Percentiles rank a stretch among this genome's conserved stretches.
These are phyloP conservation scores for Graphiopsis chlorocephala DNA, from an alignment of 2,329 filamentous ascomycete species.

Conservation along the genomic window DNA sequence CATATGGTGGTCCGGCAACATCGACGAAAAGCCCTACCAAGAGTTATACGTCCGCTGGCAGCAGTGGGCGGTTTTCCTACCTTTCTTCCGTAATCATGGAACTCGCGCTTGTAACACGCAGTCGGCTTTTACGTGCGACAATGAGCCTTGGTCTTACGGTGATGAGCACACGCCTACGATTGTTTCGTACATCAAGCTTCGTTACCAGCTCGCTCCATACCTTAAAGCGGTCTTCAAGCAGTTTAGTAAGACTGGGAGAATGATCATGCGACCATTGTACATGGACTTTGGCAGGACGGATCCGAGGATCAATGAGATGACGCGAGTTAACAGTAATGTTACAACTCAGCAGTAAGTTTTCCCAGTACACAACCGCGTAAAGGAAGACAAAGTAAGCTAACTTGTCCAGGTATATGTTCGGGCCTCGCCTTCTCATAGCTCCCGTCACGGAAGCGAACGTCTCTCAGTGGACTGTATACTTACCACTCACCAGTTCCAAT, in stretches of 20 bases:
- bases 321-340: slow-evolving; percentile 32
- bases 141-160: slow-evolving; percentile 36
- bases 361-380: not conserved
- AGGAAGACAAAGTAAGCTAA: not conserved
- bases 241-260: slow-evolving; percentile 27
- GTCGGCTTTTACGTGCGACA: slow-evolving; percentile 38
- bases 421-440: slow-evolving; percentile 32
- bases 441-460: slow-evolving; percentile 38
- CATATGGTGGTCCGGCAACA: slow-evolving; percentile 34
- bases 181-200: slow-evolving; percentile 30
- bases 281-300: slow-evolving; percentile 39
- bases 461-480: slow-evolving; percentile 38
- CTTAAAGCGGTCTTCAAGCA: slow-evolving; percentile 18
- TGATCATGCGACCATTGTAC: slow-evolving; percentile 40
- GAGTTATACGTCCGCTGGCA: slow-evolving; percentile 34
- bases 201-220: slow-evolving; percentile 32
- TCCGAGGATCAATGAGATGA: slow-evolving; percentile 24
- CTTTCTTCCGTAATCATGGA: slow-evolving; percentile 34
- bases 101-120: slow-evolving; percentile 29
- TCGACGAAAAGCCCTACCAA: slow-evolving; percentile 30
- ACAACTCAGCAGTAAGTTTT: slow-evolving; percentile 31
- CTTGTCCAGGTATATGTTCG: not conserved
- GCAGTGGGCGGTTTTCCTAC: slow-evolving; percentile 34
- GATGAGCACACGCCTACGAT: slow-evolving; percentile 30
- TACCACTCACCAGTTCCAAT: slow-evolving; percentile 31